Base-by-base conservation (phyloP, 805 yeast genomes). In the Suhomyces vadensis region DNA sequence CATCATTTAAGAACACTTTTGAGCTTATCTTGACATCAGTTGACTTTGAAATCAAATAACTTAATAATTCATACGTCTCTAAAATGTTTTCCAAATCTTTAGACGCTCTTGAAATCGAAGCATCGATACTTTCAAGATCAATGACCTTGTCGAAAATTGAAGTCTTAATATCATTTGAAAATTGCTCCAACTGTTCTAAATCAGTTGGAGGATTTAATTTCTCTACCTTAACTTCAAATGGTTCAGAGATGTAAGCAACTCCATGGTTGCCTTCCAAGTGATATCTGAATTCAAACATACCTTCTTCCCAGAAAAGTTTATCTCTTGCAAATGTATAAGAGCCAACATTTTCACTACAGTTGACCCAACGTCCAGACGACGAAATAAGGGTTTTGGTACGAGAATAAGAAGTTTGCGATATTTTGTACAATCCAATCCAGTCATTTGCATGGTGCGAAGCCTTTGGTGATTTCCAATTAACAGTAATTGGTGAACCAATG, bases 371-470 rank as follows among this genome's bases (percentile, higher is more conserved):
- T 8, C 85, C 85, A 29, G 74, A 62, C 7, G 90, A 82, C 9
- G 86, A 70, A n/a, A 81, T 65, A 27, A 74, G 63, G 0, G 94
- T 85, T 21, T 69, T 73, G 33, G 73, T 72, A 42, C 81, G 71
- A 16, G 83, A 77, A 26, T 69, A 68, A 4, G 81, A 75, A 13
- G 87, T 80, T 48, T 78, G 85, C 20, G 78, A 65, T 7, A 84
- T 75, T 42, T 78, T 77, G 63, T 87, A 87, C 23, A 87, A 62
- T 1, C 94, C 95, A 51, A 87, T 75, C 95, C 95, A 87, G 58
- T 85, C 91, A 35, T 69, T 72, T 0, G 64, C 45, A 13, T 78
- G 65, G 49, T 77, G 81, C 19, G 56, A 47, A 2, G 64, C 65
- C 21, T 31, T 35, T 1, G 87, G 84, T 0, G 83, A 67, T 21